Base-by-base conservation (phyloP, 2,329 filamentous ascomycete species). In the Orbilia javanica region DNA sequence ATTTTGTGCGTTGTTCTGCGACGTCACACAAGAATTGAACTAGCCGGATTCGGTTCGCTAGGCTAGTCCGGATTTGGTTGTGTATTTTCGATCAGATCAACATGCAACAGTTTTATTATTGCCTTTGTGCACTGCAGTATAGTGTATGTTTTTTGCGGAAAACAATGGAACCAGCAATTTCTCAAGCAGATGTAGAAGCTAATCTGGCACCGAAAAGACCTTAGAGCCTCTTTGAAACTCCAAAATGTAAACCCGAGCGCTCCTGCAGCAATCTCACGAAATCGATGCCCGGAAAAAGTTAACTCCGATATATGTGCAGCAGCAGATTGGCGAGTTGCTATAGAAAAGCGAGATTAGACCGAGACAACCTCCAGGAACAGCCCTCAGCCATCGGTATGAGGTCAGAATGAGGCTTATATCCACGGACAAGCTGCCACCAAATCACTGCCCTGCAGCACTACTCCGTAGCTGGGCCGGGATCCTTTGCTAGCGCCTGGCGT, bases 291-390 rank as follows among this genome's bases (percentile, higher is more conserved):
- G n/a, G n/a, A 3, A 39, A 39, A 39, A 34, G 34, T 27, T 42
- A 60, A 42, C 55, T 60, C 34, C 31, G 55, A 3, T 20, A 8
- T 7, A 15, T 13, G 11, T n/a, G n/a, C 13, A 15, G 36, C n/a
- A 11, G 3, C 13, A 42, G 34, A 15, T 6, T 60, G 18, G 11
- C 7, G 10, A 42, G 60, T 72, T 72, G 68, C 68, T 65, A 72
- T 48, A 65, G 68, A 65, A 48, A 64, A 64, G 36, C 42, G 60
- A 72, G 46, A 65, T 42, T 46, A 64, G 44, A 55, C 50, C 65
- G 68, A 46, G 36, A 46, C 44, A 64, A 22, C 1, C 34, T 60
- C 36, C 25, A 64, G 60, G 60, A 46, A 46, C 60, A 64, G 39
- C 13, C n/a, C 1, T 18, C 10, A 6, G 39, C 42, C 25, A 48